phyloP scores from a whole-genome alignment of 495 filamentous ascomycete genomes.

The Pseudoneurospora amorphoporcata region DNA sequence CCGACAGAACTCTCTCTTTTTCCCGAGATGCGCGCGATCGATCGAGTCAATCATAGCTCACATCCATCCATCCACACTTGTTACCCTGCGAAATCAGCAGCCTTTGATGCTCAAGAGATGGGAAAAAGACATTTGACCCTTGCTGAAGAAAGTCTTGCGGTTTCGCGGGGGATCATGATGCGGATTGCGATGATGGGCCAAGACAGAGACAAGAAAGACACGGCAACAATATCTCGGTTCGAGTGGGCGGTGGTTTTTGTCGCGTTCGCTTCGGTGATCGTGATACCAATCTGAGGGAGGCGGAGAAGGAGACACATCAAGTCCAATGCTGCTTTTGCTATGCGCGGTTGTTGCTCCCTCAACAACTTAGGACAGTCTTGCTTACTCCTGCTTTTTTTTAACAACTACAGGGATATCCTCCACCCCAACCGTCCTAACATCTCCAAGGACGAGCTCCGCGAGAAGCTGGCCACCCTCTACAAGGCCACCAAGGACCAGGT shows the following conservation, averaged over 20 bases:
- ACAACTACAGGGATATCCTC: slow-evolving; percentile 76
- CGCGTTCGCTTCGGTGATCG: not conserved
- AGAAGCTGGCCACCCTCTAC: slow-evolving; percentile 91
- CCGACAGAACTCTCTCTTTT: not conserved
- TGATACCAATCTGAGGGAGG: not conserved
- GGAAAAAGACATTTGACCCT: not conserved
- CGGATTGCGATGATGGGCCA: not conserved
- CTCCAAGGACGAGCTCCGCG: slow-evolving; percentile 95
- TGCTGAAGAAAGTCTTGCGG: not conserved
- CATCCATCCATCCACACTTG: not conserved
- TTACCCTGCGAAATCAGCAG: not conserved
- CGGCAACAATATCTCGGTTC: not conserved
- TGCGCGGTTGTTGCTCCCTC: not conserved
- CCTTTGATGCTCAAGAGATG: not conserved
- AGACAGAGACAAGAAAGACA: not conserved
- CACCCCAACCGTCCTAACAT: slow-evolving; percentile 97
- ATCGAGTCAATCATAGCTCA: not conserved
- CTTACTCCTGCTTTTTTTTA: slow-evolving; percentile 6
- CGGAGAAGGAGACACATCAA: not conserved
- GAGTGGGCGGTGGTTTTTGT: not conserved
- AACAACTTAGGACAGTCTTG: not conserved
- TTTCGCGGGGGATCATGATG: not conserved
- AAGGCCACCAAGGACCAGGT: slow-evolving; percentile 94
- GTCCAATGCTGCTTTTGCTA: not conserved
- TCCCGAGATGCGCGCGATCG: not conserved